A percentile compares a stretch with the other conserved stretches of the same genome.
Evolutionary conservation across 345 rosid genomes (phyloP).

Genomic region (Rubroshorea leprosula): DNA sequence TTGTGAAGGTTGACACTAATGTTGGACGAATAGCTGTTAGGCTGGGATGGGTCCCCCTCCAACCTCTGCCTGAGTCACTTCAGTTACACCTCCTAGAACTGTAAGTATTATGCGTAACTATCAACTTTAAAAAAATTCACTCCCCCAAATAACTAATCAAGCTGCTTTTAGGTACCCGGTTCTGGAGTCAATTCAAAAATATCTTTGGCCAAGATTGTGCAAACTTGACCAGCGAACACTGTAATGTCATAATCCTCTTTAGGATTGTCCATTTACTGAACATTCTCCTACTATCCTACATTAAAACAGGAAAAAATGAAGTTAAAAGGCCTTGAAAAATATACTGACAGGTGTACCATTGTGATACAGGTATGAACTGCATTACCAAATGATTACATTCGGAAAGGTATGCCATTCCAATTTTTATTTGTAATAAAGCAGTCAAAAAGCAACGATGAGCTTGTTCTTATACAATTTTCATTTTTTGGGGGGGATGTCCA

Average conservation of each 20-base stretch:
- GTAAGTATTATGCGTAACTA: slow-evolving; percentile 37
- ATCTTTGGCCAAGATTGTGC: slow-evolving; percentile 97
- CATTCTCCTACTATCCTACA: not conserved
- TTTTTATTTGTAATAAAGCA: slow-evolving; percentile 1
- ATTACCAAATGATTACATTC: slow-evolving; percentile 92
- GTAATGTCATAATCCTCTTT: slow-evolving; percentile 38
- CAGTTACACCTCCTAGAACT: slow-evolving; percentile 87
- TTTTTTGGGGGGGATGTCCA: too few species aligned
- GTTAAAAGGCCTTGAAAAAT: not conserved
- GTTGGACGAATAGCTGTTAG: slow-evolving; percentile 97
- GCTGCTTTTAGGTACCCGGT: slow-evolving; percentile 63
- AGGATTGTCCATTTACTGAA: not conserved
- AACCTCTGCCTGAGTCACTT: slow-evolving; percentile 87
- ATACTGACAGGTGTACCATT: slow-evolving; percentile 21
- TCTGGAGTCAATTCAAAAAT: slow-evolving; percentile 84
- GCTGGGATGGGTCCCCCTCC: slow-evolving; percentile 96
- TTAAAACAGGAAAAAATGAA: not conserved
- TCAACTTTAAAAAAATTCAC: not conserved
- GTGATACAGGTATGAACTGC: slow-evolving; percentile 80
- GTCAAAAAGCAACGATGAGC: slow-evolving; percentile 6
- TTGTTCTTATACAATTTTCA: slow-evolving; percentile 22
- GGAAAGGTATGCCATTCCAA: slow-evolving; percentile 66
- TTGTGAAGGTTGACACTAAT: slow-evolving; percentile 83
- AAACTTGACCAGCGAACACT: slow-evolving; percentile 79
- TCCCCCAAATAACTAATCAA: slow-evolving; percentile 13